Evolutionary conservation across 169 alveolate species (phyloP).

Genomic region (Miamiensis avidus): DNA sequence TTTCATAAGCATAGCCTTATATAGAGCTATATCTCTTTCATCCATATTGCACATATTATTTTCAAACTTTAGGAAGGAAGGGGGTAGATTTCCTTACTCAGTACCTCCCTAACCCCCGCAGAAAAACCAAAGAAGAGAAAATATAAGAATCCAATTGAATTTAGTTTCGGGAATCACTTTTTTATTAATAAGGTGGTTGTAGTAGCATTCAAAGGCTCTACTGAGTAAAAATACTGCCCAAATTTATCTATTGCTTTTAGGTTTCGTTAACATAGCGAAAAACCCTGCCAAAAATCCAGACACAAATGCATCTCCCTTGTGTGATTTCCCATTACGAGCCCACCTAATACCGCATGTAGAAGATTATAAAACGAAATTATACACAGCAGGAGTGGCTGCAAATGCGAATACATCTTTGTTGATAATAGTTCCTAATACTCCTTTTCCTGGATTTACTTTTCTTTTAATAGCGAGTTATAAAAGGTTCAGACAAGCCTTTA

Average conservation of each 20-base stretch:
- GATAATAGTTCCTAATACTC: not conserved
- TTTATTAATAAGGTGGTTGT: not conserved
- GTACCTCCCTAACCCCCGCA: not conserved
- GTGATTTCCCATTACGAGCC: not conserved
- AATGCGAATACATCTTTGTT: not conserved
- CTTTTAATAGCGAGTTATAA: too few species aligned
- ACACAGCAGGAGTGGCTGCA: not conserved
- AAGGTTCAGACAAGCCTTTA: not conserved
- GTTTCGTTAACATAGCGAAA: not conserved
- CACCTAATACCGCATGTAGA: not conserved
- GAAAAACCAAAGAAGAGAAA: not conserved
- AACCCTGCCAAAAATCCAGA: not conserved
- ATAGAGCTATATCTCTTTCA: not conserved
- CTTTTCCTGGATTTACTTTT: too few species aligned
- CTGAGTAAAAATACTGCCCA: not conserved
- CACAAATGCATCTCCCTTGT: not conserved
- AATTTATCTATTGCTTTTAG: not conserved
- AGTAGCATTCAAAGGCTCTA: not conserved
- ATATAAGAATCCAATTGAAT: too few species aligned
- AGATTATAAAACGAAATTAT: not conserved
- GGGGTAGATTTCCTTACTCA: not conserved
- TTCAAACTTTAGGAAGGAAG: not conserved
- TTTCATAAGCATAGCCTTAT: not conserved
- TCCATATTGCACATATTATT: not conserved
- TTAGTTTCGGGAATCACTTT: not conserved